Evolutionary conservation across 2,329 filamentous ascomycete genomes (phyloP).

Genomic region (Claviceps sp.): DNA sequence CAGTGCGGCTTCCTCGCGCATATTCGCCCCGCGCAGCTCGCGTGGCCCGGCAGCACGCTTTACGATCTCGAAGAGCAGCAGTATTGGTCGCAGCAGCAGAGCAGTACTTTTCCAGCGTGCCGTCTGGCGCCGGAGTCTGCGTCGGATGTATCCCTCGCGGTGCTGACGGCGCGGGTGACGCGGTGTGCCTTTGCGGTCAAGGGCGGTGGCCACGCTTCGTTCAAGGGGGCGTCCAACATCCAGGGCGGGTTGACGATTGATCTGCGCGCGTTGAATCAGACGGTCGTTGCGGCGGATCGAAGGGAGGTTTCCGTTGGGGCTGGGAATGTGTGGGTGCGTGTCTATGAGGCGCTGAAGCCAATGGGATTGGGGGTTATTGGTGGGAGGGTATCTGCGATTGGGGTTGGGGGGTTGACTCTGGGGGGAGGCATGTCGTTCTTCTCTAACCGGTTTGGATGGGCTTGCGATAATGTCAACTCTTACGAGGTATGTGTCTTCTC

Average conservation of each 20-base stretch:
- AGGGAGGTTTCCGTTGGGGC: conserved; percentile 9
- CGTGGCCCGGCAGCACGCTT: conserved; percentile 7
- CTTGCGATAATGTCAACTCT: conserved; percentile 12
- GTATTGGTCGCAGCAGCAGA: conserved; percentile 14
- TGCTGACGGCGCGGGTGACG: conserved; percentile 13
- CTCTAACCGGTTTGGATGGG: conserved; percentile 11
- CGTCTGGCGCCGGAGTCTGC: conserved; percentile 14
- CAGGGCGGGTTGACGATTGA: conserved; percentile 17
- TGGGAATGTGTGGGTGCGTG: conserved; percentile 11
- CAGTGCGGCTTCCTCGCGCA: conserved; percentile 12
- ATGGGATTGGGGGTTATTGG: conserved; percentile 11
- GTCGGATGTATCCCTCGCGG: conserved; percentile 14
- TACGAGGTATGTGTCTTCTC: conserved; percentile 1
- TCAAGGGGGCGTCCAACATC: conserved; percentile 15
- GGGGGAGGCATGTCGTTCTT: conserved; percentile 15
- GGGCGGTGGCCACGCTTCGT: conserved; percentile 20
- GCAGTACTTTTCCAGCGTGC: conserved; percentile 9
- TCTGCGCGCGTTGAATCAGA: conserved; percentile 11
- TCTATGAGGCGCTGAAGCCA: conserved; percentile 9
- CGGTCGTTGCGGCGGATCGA: conserved; percentile 9
- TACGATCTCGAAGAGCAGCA: conserved; percentile 10
- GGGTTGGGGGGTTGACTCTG: conserved; percentile 13
- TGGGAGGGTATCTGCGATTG: conserved; percentile 11
- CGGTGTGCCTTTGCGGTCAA: conserved; percentile 19
- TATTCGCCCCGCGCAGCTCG: conserved; percentile 5